Percentiles rank a stretch among this genome's conserved stretches.
phyloP scores from a whole-genome alignment of 73 alveolate genomes.

The Paramecium pentaurelia region DNA sequence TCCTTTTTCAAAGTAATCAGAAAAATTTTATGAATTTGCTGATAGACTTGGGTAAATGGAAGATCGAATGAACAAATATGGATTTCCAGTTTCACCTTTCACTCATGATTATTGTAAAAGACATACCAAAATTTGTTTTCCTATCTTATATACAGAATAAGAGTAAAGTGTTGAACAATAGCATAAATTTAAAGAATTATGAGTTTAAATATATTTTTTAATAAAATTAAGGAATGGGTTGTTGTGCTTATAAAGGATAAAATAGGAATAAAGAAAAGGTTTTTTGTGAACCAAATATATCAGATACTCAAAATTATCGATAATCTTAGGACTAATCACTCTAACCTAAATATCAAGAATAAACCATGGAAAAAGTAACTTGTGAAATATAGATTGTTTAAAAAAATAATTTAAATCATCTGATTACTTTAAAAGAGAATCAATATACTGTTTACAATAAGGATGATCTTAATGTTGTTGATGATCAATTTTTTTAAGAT shows the following conservation, averaged over 20 bases:
- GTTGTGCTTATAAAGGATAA: neutral
- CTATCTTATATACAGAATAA: neutral
- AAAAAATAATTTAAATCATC: neutral
- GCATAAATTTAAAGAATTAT: neutral
- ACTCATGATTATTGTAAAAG: slow-evolving; percentile 16
- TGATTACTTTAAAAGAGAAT: neutral
- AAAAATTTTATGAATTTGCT: neutral
- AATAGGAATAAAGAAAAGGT: neutral
- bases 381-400: neutral
- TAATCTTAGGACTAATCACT: neutral
- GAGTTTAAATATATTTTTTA: neutral
- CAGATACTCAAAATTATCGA: neutral
- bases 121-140: slow-evolving; percentile 5
- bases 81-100: slow-evolving; percentile 16
- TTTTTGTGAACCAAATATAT: neutral
- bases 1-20: neutral
- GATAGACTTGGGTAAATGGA: slow-evolving; percentile 14
- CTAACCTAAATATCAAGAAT: neutral
- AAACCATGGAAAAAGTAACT: neutral
- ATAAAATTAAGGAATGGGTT: neutral
- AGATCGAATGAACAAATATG: slow-evolving; percentile 22
- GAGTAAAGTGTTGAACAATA: neutral
- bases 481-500: slow-evolving; percentile 11
- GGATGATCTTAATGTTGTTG: slow-evolving; percentile 4
- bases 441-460: neutral